Evolutionary conservation across 1,284 basidiomycete species (phyloP).

Genomic region (Leucocoprinus gongylophorus): DNA sequence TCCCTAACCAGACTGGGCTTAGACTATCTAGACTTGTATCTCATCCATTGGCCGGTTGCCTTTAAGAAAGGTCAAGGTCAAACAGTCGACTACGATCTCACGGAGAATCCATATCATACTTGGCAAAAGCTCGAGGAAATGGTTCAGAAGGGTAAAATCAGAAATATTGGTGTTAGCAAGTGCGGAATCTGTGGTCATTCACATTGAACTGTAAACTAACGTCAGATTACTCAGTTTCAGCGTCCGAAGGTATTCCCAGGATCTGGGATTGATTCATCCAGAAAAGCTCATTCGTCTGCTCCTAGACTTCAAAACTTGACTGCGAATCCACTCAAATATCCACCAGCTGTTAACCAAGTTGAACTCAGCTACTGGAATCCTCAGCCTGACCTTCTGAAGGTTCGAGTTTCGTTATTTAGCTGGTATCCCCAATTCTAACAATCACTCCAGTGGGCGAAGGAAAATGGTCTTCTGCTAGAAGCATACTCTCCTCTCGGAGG

Average conservation of each 20-base stretch:
- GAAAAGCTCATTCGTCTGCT: background rate
- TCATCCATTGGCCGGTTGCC: conserved; percentile 81
- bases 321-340: conserved; percentile 61
- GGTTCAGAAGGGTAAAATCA: conserved; percentile 70
- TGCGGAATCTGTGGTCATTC: conserved; percentile 18
- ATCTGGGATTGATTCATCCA: no score
- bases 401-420: conserved; percentile 23
- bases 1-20: conserved; percentile 61
- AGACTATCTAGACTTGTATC: conserved; percentile 73
- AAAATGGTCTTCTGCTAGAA: conserved; percentile 60
- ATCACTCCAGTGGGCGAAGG: conserved; percentile 47
- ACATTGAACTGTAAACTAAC: background rate
- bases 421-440: background rate
- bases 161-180: conserved; percentile 83
- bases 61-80: conserved; percentile 50
- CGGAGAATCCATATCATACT: conserved; percentile 69
- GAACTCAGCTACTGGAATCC: conserved; percentile 81
- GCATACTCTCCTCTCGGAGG: conserved; percentile 79
- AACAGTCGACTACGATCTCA: conserved; percentile 55
- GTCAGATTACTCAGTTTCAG: conserved; percentile 43
- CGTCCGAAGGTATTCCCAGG: conserved; percentile 39
- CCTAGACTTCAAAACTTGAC: conserved; percentile 55
- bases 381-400: conserved; percentile 73
- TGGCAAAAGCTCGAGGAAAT: conserved; percentile 83
- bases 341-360: conserved; percentile 78